Percentiles rank a stretch among this genome's conserved stretches.
Evolutionary conservation across 192 early-diverging fungal genomes (phyloP).

Genomic region (Coemansia sp.): DNA sequence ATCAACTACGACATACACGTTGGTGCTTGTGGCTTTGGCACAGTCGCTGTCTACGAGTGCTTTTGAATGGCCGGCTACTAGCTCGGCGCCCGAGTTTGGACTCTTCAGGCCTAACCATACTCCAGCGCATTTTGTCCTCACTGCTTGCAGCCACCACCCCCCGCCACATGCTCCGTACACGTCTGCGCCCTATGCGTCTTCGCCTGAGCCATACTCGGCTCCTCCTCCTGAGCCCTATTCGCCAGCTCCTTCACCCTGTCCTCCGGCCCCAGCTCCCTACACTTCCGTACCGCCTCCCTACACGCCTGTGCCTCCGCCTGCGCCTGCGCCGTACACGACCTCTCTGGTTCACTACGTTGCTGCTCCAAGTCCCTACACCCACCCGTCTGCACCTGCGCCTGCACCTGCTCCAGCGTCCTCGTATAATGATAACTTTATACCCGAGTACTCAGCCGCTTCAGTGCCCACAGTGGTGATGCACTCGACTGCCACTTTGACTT

Average conservation of each 20-base stretch:
- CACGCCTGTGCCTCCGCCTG: not conserved
- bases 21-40: constrained; percentile 34
- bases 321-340: constrained; percentile 11
- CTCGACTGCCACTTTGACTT: not conserved
- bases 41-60: constrained; percentile 21
- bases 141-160: not conserved
- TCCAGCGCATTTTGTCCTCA: not conserved
- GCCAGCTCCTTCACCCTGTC: not conserved
- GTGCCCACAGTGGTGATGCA: not conserved
- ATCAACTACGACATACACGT: constrained; percentile 39
- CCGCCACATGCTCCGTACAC: not conserved
- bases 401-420: not conserved
- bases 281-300: not conserved
- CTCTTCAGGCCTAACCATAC: not conserved
- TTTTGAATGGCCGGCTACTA: not conserved
- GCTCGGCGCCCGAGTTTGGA: not conserved
- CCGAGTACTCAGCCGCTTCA: not conserved
- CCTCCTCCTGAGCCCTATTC: not conserved
- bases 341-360: constrained; percentile 11
- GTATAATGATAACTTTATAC: not conserved
- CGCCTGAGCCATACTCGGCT: not conserved
- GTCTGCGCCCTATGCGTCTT: not conserved
- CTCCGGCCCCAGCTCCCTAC: constrained; percentile 1
- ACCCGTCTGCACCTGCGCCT: not conserved
- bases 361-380: constrained; percentile 1